Conservation (phyloP, 2,329 filamentous ascomycete genomes). For the Dothideomycetes sp. region DNA sequence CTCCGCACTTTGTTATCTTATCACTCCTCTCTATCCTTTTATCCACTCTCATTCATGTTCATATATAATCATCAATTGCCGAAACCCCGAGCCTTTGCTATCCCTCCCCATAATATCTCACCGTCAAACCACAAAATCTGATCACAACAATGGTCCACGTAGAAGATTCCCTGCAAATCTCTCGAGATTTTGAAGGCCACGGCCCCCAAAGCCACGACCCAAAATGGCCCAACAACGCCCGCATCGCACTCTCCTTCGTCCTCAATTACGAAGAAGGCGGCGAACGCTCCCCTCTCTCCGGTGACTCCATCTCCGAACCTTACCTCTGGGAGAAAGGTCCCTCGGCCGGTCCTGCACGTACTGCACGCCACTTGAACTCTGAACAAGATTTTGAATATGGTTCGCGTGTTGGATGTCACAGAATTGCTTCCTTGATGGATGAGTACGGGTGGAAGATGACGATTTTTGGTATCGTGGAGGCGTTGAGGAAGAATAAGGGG, state of each 20-base stretch:
- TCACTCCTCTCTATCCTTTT: too few relatives aligned
- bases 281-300: constrained; percentile 31
- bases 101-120: too few relatives aligned
- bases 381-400: constrained; percentile 46
- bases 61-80: too few relatives aligned
- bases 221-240: constrained; percentile 35
- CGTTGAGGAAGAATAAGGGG: constrained; percentile 33
- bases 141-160: constrained; percentile 7
- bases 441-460: constrained; percentile 37
- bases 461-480: constrained; percentile 33
- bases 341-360: constrained; percentile 27
- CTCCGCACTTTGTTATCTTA: too few relatives aligned
- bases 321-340: constrained; percentile 32
- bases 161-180: constrained; percentile 8
- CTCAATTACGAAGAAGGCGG: constrained; percentile 40
- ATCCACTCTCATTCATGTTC: too few relatives aligned
- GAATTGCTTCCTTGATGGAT: constrained; percentile 33
- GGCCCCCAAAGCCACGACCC: constrained; percentile 20
- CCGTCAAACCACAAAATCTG: too few relatives aligned
- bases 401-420: constrained; percentile 30
- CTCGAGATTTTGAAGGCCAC: constrained; percentile 24
- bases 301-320: constrained; percentile 32
- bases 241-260: constrained; percentile 39
- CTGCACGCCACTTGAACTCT: constrained; percentile 36
- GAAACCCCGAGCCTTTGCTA: too few relatives aligned